Evolutionary conservation across 805 yeast species (phyloP), one percentile per base, ranked within the genome.

Genomic region (Maudiozyma turicensis): DNA sequence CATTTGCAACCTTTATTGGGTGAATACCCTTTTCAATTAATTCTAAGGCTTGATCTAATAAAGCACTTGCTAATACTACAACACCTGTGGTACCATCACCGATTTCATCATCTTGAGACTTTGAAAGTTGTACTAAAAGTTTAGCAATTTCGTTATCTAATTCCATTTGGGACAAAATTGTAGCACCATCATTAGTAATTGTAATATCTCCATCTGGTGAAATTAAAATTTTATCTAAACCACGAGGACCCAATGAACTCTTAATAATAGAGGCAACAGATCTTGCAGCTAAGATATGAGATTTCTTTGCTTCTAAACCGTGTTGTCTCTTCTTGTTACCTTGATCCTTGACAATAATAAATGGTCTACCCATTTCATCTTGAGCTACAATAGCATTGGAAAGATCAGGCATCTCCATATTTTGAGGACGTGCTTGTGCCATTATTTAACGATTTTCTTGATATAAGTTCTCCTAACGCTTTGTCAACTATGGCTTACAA

Each of bases 41-140:
- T 64, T 89, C 97, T 49, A 85, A 70, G 3, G 99, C 97, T 71
- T 93, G 96, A 66, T 91, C 97, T 51, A 93, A 74, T 54, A 93
- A 73, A 2, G 98, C 95, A 56, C 96, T 86, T 1, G 99, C 98
- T 47, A 93, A 73, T 2, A 93, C 98, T 48, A 93, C 98, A 31
- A 93, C 99, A 64, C 98, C 98, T 5, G 99, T 93, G 31, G 99
- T 93, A 63, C 99, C 99, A 67, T 91, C 99, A 49, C 99, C 99
- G 65, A 91, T 88, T 71, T 91, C 98, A 66, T 93, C 96, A 68
- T 91, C 99, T 73, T 91, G 99, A 30, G 96, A 86, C 66, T 80
- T 86, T 32, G 96, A 85, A 55, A 93, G 76, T 70, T 95, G 96
- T 15, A 93, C 99, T 62, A 93, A 73, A 52, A 93, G 74, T 69